Evolutionary conservation across 331 rosid genomes (phyloP), one percentile per base, ranked within the genome.

Genomic region (Malus hybrid): DNA sequence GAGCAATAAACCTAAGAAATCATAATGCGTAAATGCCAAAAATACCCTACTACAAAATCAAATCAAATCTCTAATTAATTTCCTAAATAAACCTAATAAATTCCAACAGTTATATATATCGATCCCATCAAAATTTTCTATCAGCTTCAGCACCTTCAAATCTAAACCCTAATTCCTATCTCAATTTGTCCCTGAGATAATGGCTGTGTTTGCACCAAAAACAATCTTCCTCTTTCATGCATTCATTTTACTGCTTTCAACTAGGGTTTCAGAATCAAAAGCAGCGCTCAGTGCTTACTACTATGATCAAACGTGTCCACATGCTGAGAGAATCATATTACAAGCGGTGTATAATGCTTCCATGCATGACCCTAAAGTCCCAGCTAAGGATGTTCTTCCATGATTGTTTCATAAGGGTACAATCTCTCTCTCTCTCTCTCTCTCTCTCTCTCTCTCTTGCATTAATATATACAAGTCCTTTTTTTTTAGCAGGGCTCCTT

Each of bases 321-420:
- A 84, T 56, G 76, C 83, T 63, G 95, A 93, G 75, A 82, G 84
- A 33, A 82, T 93, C 70, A 81, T 93, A 39, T 80, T 84, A 0
- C 89, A 86, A 60, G 79, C 91, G 1, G 88, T 89, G 76, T 81
- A 80, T 14, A 78, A 77, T 28, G 96, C 95, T 78, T 83, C 96
- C 32, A 68, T 70, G 48, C 75, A 84, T 72, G 96, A 93, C 36
- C 87, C 93, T 1, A 91, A 84, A 86, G 94, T 91, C 61, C 97
- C 96, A 7, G 84, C 98, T 91, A 50, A 86, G 97, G 79, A 87
- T 93, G 95, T 90, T 89, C 87, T 91, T 93, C 83, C 97, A 87
- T 71, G 98, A 91, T 71, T 91, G 95, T 87, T 91, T 90, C 88
- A 75, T 91, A 80, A 88, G 93, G 96, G 98, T 91, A 84, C n/a